Conservation (phyloP, 148 eudicot genomes). For the Rhododendron ovatum region DNA sequence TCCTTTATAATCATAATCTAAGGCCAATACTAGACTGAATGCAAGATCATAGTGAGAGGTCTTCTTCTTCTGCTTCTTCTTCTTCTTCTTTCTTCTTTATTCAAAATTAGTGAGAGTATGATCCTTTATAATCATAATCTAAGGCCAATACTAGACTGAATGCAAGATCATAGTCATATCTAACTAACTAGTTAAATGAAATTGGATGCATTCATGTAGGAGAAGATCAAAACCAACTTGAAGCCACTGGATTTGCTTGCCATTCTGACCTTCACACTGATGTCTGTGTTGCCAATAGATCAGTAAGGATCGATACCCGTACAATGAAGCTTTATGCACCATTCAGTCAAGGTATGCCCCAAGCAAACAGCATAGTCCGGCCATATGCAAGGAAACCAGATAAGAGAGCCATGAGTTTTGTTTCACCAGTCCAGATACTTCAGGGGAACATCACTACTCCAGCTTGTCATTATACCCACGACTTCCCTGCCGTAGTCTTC, state of each 20-base stretch:
- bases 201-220: constrained; percentile 15
- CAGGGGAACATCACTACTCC: constrained; percentile 31
- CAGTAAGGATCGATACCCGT: constrained; percentile 20
- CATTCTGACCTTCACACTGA: constrained; percentile 19
- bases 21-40: neutral
- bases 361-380: constrained; percentile 6
- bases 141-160: neutral
- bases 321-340: constrained; percentile 23
- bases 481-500: constrained; percentile 51
- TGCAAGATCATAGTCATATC: neutral
- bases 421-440: constrained; percentile 47
- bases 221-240: constrained; percentile 24
- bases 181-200: neutral
- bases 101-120: neutral
- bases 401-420: constrained; percentile 10
- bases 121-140: neutral
- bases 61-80: neutral
- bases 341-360: constrained; percentile 3
- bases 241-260: constrained; percentile 35
- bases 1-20: neutral
- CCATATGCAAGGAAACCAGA: constrained; percentile 57
- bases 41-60: neutral
- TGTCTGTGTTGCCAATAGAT: constrained; percentile 29
- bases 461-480: constrained; percentile 41
- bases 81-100: neutral